These are phyloP conservation scores for Hura crepitans DNA, from an alignment of 441 rosid genomes.

Conservation along the genomic window DNA sequence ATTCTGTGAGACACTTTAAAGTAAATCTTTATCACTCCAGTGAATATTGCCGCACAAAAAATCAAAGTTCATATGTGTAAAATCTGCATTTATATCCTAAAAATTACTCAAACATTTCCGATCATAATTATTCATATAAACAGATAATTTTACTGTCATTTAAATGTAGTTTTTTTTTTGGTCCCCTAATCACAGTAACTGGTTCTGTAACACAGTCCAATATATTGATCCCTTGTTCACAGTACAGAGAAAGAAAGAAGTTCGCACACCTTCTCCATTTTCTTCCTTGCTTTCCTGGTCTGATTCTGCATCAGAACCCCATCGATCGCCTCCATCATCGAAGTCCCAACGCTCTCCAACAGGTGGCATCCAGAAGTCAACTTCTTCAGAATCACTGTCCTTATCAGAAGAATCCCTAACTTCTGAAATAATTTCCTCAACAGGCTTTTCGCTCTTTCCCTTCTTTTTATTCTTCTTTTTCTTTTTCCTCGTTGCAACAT, in stretches of 20 bases:
- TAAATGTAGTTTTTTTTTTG: conserved; percentile 18
- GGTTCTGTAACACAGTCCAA: background rate
- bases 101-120: background rate
- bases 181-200: conserved; percentile 4
- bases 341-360: conserved; percentile 85
- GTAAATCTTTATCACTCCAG: background rate
- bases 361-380: conserved; percentile 89
- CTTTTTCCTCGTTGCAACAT: conserved; percentile 35
- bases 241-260: conserved; percentile 5
- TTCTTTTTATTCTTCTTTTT: conserved; percentile 31
- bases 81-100: background rate
- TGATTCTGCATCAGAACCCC: conserved; percentile 70
- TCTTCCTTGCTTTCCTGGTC: conserved; percentile 44
- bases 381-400: conserved; percentile 56
- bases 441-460: conserved; percentile 30
- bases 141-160: conserved; percentile 3
- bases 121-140: background rate
- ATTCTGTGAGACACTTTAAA: background rate
- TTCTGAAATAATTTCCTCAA: conserved; percentile 49
- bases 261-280: conserved; percentile 47
- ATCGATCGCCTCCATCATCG: conserved; percentile 73
- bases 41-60: background rate
- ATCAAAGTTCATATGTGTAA: background rate
- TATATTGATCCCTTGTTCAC: conserved; percentile 1
- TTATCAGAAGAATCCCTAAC: conserved; percentile 46